Percentiles rank a stretch among this genome's conserved stretches.
Evolutionary conservation across 257 asterid genomes (phyloP).

Genomic region (Solanum sejunctum): DNA sequence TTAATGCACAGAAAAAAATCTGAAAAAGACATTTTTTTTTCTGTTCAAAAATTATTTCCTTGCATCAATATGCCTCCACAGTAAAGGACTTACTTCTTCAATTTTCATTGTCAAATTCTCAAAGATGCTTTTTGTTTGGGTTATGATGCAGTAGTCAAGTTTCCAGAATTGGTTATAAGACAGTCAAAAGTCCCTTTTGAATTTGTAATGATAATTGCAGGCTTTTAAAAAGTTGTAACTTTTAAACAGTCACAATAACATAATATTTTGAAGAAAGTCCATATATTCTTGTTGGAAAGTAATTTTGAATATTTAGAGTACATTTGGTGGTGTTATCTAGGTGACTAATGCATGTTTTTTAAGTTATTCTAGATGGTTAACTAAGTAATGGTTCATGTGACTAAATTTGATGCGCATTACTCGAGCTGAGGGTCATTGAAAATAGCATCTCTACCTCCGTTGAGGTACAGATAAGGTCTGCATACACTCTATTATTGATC

Average conservation of each 20-base stretch:
- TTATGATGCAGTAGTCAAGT: background rate
- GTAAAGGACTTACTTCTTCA: background rate
- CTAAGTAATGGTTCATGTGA: background rate
- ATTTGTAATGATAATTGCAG: background rate
- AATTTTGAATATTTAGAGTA: background rate
- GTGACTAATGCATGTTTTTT: background rate
- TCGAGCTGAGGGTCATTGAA: background rate
- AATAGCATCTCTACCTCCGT: background rate
- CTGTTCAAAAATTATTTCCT: background rate
- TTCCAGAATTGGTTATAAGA: background rate
- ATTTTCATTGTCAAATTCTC: background rate
- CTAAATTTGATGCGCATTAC: background rate
- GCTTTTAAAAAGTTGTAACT: background rate
- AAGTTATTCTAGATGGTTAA: background rate
- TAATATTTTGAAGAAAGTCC: background rate
- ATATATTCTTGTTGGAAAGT: background rate
- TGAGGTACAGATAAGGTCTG: background rate
- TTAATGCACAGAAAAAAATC: background rate
- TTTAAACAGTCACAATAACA: background rate
- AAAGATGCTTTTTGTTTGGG: background rate
- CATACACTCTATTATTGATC: background rate
- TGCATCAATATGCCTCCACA: background rate
- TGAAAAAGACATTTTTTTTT: background rate
- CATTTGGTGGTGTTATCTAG: background rate
- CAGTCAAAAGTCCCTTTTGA: background rate